Base-by-base conservation (phyloP, 371 early-diverging fungal genomes). In the Mortierella sp. region DNA sequence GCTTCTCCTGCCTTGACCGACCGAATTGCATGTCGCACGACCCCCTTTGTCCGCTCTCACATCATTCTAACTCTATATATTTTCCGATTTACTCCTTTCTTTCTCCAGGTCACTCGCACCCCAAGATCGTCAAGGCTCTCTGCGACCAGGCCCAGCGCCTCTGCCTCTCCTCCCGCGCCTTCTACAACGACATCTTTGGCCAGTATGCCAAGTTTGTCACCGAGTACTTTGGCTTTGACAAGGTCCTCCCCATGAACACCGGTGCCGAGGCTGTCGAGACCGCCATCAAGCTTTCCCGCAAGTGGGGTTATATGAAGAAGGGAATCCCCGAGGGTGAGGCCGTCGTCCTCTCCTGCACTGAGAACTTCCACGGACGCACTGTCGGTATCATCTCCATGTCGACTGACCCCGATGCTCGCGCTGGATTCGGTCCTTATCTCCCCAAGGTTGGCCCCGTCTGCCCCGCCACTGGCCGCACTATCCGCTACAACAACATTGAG, bases 201-300 rank as follows among this genome's bases (percentile, higher is more conserved):
- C 77, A 86, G 58, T 97, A 92, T 73, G 96, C 97, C 60, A 92
- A 96, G 81, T 98, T 92, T 74, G 84, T 99, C 60, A 92, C 97
- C 23, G 91, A 93, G 75, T 96, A 90, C 83, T 99, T 99, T 87
- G 96, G 96, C 2, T 97, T 93, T 72, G 98, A 98, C 62, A 98
- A 96, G 97, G 96, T 99, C 46, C 87, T 98, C 62, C 98, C 98
- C 57, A 95, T 97, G 92, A 99, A 99, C 90, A 98, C 98, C 12
- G 99, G 99, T 68, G 97, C 97, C 64, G 99, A 99, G 80, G 98
- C 97, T 12, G 98, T 99, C 25, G 99, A 99, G 82, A 98, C 99
- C 7, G 99, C 96, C 19, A 91, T 99, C 82, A 99, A 99, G 87
- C 89, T 99, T n/a, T 94, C 98, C 51, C 92, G 99, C 77, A 94